Base-by-base conservation (phyloP, 2,329 filamentous ascomycete species). In the Cladosporium halotolerans region DNA sequence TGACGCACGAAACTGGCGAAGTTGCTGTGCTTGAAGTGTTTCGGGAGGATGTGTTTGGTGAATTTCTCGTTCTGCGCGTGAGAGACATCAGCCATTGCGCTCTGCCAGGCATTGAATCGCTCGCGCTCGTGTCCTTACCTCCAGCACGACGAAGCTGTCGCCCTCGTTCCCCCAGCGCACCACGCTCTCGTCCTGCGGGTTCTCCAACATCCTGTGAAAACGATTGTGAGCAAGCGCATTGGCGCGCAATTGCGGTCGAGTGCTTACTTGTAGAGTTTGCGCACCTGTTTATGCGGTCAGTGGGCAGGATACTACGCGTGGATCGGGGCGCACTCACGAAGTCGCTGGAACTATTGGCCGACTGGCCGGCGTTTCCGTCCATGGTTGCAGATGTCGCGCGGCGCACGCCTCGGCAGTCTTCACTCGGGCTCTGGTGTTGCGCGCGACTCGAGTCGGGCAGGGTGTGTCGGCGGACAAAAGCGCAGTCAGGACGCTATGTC, bases 21-120 rank as follows among this genome's bases (percentile, higher is more conserved):
- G 63, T 89, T 89, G 70, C 87, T 88, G 70, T 97, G 93, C 73
- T 99, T 99, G 78, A 99, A 99, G 66, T 97, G 90, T 69, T 97
- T 96, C 2, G 93, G 93, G 13, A 99, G 82, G 63, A 99, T 95
- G 38, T 88, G 87, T 70, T 96, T 96, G 18, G 93, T 97, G 67
- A 99, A 99, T 71, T 95, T 96, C 70, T 97, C 92, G 71, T 95
- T 95, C 92, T 96, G 69, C 43, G 16, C 40, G 13, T 42, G 55
- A 38, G 53, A 38, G 40, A 38, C 13, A 36, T 51, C 33, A 51
- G 48, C 54, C 47, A 19, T 23, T 31, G 43, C 46, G 18, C 38
- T 62, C 36, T 14, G 31, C 33, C 14, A 50, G 45, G 34, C 11
- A 31, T 57, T 45, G 41, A 13, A 36, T 13, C 7, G 23, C 23